Conservation (phyloP, 1,284 basidiomycete genomes). For the Pholiota adiposa region DNA sequence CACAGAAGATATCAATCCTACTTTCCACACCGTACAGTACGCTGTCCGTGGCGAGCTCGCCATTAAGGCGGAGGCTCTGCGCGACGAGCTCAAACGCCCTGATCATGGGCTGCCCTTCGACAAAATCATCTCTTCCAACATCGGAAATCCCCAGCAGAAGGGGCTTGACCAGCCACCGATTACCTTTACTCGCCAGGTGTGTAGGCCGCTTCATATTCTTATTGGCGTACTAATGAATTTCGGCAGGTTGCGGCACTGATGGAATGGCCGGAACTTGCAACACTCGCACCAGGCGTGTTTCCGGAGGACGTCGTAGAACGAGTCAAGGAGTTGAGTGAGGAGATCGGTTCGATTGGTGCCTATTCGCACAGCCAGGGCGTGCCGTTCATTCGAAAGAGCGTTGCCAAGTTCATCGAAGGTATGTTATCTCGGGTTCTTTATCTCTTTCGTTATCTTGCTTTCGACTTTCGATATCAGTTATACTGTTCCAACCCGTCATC, state of each 20-base stretch:
- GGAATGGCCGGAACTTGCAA: conserved; percentile 89
- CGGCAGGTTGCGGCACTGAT: conserved; percentile 84
- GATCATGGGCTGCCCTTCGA: conserved; percentile 80
- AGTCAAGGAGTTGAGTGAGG: conserved; percentile 78
- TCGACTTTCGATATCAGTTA: too few relatives aligned
- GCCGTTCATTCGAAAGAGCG: conserved; percentile 84
- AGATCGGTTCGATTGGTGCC: conserved; percentile 94
- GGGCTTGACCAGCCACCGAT: conserved; percentile 93
- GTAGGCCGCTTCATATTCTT: not conserved
- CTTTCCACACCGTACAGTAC: conserved; percentile 90
- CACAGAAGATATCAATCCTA: conserved; percentile 76
- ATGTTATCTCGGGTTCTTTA: conserved; percentile 25
- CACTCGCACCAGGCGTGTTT: conserved; percentile 80
- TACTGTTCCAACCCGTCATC: too few relatives aligned
- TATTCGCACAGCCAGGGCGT: conserved; percentile 98
- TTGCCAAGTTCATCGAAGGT: conserved; percentile 91
- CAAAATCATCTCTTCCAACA: conserved; percentile 93
- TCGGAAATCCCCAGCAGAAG: conserved; percentile 97
- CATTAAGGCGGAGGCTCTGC: conserved; percentile 88
- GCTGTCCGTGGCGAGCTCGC: conserved; percentile 98
- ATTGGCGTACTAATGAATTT: conserved; percentile 1
- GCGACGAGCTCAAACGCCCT: conserved; percentile 65
- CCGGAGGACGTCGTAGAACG: conserved; percentile 87
- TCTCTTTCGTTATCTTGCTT: not conserved
- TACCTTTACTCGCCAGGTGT: conserved; percentile 91